phyloP scores from a whole-genome alignment of 2,329 filamentous ascomycete genomes.

The Didymella segeticola region DNA sequence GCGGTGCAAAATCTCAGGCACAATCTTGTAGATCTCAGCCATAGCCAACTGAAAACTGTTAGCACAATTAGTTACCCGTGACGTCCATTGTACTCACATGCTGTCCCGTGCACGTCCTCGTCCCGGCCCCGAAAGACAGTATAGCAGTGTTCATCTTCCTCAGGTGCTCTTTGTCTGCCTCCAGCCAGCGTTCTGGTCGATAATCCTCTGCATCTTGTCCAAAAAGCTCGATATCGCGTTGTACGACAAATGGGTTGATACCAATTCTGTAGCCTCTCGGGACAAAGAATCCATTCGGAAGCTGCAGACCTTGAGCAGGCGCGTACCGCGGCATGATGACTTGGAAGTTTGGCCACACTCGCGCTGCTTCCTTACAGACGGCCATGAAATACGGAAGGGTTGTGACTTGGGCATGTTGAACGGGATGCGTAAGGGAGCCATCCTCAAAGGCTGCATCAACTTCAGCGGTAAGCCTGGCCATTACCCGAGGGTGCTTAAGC shows the following conservation, averaged over 20 bases:
- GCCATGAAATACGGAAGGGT: slow-evolving; percentile 77
- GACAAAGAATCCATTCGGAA: slow-evolving; percentile 41
- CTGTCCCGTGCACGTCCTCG: slow-evolving; percentile 44
- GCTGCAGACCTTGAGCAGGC: slow-evolving; percentile 67
- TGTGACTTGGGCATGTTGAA: slow-evolving; percentile 58
- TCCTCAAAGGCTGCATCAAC: slow-evolving; percentile 24
- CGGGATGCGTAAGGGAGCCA: slow-evolving; percentile 19
- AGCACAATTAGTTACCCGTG: background rate
- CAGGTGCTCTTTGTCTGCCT: slow-evolving; percentile 23
- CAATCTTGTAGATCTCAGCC: slow-evolving; percentile 34
- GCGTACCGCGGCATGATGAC: slow-evolving; percentile 75
- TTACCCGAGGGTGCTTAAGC: slow-evolving; percentile 39
- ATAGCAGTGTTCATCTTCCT: slow-evolving; percentile 36
- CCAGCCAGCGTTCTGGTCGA: slow-evolving; percentile 56
- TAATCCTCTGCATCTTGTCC: slow-evolving; percentile 50
- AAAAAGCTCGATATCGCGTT: slow-evolving; percentile 51
- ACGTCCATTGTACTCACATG: slow-evolving; percentile 17
- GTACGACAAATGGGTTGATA: slow-evolving; percentile 49
- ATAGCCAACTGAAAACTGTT: slow-evolving; percentile 9
- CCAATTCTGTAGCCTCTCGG: slow-evolving; percentile 1
- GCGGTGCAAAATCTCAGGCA: slow-evolving; percentile 27
- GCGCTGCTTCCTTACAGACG: slow-evolving; percentile 77
- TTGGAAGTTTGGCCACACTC: slow-evolving; percentile 75
- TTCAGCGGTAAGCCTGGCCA: slow-evolving; percentile 25
- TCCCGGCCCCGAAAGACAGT: slow-evolving; percentile 49